Conservation (phyloP, 2,329 filamentous ascomycete species). For the Didymella pomorum region DNA sequence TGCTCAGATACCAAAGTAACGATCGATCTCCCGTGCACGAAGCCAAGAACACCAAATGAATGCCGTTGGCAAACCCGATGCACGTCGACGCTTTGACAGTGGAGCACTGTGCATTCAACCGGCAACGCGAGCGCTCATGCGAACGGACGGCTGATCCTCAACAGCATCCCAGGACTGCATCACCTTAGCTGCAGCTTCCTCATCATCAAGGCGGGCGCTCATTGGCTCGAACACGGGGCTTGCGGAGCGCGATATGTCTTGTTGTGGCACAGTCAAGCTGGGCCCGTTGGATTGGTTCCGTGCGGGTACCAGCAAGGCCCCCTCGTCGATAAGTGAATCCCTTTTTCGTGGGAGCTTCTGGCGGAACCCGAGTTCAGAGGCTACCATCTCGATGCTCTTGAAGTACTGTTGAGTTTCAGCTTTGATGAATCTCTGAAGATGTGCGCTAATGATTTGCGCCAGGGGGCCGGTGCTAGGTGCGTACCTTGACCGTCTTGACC, state of each 20-base stretch:
- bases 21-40: not conserved
- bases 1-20: not conserved
- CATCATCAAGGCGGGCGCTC: conserved; percentile 43
- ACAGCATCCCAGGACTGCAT: conserved; percentile 32
- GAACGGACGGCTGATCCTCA: conserved; percentile 42
- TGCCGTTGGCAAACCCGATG: conserved; percentile 2
- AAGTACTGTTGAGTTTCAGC: conserved; percentile 51
- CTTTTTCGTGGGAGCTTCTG: conserved; percentile 54
- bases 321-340: conserved; percentile 45
- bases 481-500: conserved; percentile 52
- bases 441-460: conserved; percentile 1
- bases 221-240: conserved; percentile 48
- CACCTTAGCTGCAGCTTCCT: conserved; percentile 29
- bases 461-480: conserved; percentile 10
- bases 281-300: conserved; percentile 31
- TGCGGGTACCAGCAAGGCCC: conserved; percentile 29
- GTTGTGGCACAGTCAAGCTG: conserved; percentile 42
- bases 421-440: conserved; percentile 5
- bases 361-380: conserved; percentile 54
- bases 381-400: conserved; percentile 59
- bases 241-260: conserved; percentile 42
- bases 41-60: not conserved
- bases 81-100: not conserved
- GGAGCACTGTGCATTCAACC: conserved; percentile 12
- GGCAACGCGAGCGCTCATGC: conserved; percentile 45